Evolutionary conservation across 352 stramenopile species (phyloP), one percentile per base, ranked within the genome.

Genomic region (Phytophthora brassicae): DNA sequence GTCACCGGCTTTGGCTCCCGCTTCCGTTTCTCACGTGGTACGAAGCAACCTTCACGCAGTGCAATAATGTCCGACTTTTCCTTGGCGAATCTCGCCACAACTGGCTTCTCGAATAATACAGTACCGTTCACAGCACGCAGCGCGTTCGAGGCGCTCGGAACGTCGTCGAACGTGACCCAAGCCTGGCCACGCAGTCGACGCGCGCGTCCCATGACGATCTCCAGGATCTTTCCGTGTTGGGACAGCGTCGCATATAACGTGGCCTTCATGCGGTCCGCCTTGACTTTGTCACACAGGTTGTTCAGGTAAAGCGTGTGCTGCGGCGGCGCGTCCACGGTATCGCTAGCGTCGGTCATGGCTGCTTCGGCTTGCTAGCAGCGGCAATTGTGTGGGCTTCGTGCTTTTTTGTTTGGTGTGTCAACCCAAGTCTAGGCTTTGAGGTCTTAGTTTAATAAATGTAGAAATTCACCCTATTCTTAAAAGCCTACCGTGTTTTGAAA

Each of bases 201-300:
- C 22, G 86, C 88, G 39, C 82, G 82, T 52, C 84, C 86, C 64
- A 93, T 88, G 56, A 96, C 77, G 59, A 97, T 92, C 74, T 97
- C 86, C 17, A 97, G 68, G 66, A 98, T 89, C 77, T 96, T 97
- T 59, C 92, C 92, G 69, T 97, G 90, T 69, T 95, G 84, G 56
- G 88, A 96, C 64, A 98, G 96, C 50, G 85, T 81, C 65, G 83
- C 72, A 73, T 98, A 97, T 8, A 98, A 75, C 22, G 83, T 73
- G 41, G 88, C 90, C 74, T 97, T 98, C 66, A 97, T 85, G 52
- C 83, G 83, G 20, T 95, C 80, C 53, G 84, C 72, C 73, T 98
- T 98, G 77, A 97, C 96, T 75, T 98, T 97, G 68, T 98, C 92
- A 49, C 97, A 97, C 41, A 97, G 77, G 74, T 98, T 98, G 70